These are phyloP conservation scores for Pythium coloratum DNA, from an alignment of 352 stramenopile genomes.

Conservation along the genomic window DNA sequence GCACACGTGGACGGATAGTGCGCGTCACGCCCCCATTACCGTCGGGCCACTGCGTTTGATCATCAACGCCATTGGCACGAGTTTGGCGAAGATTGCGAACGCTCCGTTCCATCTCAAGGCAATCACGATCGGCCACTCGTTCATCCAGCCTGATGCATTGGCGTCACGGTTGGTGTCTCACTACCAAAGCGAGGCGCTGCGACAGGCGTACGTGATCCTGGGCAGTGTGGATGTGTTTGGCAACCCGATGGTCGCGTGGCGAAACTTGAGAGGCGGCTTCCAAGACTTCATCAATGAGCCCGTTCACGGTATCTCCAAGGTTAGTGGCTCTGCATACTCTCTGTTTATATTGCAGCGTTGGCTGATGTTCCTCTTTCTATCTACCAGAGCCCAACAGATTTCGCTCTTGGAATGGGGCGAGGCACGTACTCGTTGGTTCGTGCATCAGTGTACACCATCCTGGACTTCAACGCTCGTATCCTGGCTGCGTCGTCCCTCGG, in stretches of 20 bases:
- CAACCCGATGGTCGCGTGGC: conserved; percentile 89
- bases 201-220: conserved; percentile 87
- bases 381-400: conserved; percentile 65
- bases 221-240: conserved; percentile 87
- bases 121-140: conserved; percentile 79
- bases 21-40: conserved; percentile 42
- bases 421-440: conserved; percentile 84
- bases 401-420: conserved; percentile 74
- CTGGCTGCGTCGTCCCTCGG: conserved; percentile 76
- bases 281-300: conserved; percentile 85
- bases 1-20: conserved; percentile 29
- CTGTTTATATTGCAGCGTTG: not conserved
- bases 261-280: conserved; percentile 79
- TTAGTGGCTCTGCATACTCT: conserved; percentile 8
- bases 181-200: conserved; percentile 87
- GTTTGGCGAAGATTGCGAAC: conserved; percentile 87
- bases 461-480: conserved; percentile 89
- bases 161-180: conserved; percentile 69
- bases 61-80: conserved; percentile 85
- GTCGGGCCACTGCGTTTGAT: conserved; percentile 81
- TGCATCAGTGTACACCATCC: conserved; percentile 81
- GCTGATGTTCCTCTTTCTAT: not conserved
- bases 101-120: conserved; percentile 82
- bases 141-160: conserved; percentile 78
- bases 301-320: conserved; percentile 72